Base-by-base conservation (phyloP, 306 rosid species). In the Oxytropis ochrocephala region DNA sequence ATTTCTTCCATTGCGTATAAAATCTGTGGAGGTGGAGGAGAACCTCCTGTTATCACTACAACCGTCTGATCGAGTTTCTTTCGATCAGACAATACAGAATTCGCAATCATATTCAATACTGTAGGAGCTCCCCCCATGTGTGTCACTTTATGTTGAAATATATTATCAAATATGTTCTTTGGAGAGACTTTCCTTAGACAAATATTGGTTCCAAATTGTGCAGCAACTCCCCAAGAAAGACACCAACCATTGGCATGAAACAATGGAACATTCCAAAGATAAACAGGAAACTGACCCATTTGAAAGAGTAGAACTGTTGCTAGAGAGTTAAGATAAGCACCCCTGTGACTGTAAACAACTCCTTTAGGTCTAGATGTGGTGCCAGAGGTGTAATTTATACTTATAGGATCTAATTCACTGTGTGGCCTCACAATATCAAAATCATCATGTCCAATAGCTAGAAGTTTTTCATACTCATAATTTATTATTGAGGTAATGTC, bases 281-380 rank as follows among this genome's bases (percentile, higher is more conserved):
- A 90, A 59, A 90, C 90, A 0, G 96, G 89, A 83, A 75, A 84
- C 1, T 82, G 64, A 9, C 85, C 85, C 78, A 93, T 86, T 39
- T 82, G 80, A 18, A 77, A 85, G 18, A 93, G 89, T 46, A 90
- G 68, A 73, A 88, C 83, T 0, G 94, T 88, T 2, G 90, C 87
- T 32, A 93, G 75, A 16, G 97, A 19, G 33, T 90, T 93, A 14
- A 93, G 82, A 77, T 90, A 93, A 13, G 98, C 97, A 18, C 98
- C 97, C 13, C 94, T 84, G 36, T 93, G 94, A 62, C 82, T 90
- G 7, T 66, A 93, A 14, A 90, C 90, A 42, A 90, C 97, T 10
- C 94, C 98, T 82, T 93, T 93, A 2, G 98, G 97, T 74, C 85
- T 84, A 43, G 98, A 86, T 33, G 98, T 93, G 16, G 98, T 93